Base-by-base conservation (phyloP, 345 rosid genomes). In the Lumnitzera racemosa region DNA sequence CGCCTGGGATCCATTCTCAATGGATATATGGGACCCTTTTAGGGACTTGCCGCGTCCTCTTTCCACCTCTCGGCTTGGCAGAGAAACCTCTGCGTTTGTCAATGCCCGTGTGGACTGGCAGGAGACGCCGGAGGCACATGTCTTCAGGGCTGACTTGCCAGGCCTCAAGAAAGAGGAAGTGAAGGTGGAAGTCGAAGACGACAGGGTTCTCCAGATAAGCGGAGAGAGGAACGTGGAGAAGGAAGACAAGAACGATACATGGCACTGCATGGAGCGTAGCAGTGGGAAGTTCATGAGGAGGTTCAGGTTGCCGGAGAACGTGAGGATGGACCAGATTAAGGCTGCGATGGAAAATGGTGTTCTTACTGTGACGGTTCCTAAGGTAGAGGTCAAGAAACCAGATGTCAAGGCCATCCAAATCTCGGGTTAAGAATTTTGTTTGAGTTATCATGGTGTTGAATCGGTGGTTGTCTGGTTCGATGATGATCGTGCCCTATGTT, bases 101-200 rank as follows among this genome's bases (percentile, higher is more conserved):
- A 67, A 49, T 24, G 59, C 55, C 11, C 59, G 47, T 15, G 60
- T 67, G 1, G 71, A 67, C 14, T 67, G 71, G 71, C 60, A 61
- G 41, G 71, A 67, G 46, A 61, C 65, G 41, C 65, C 61, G 11
- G 71, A 61, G 50, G 71, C 66, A 0, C 71, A 67, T 24, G 56
- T 67, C 4, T 61, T 67, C 51, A 61, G 50, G 61, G 66, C 51
- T 8, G 71, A 67, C 49, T 61, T 67, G 49, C 70, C 70, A 0
- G 70, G 70, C 23, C 64, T 67, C 5, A 67, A 31, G 65, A 67
- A 67, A 54, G 70, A 66, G 25, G 69, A 66, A 46, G 63, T 66
- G 5, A 58, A 58, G 47, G 70, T 67, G 2, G 70, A 59, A 49
- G 71, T 67, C 2, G 65, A 67, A 41, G 71, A 67, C 0, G 71